phyloP scores from a whole-genome alignment of 768 basidiomycete genomes.

The Paxillus involutus region DNA sequence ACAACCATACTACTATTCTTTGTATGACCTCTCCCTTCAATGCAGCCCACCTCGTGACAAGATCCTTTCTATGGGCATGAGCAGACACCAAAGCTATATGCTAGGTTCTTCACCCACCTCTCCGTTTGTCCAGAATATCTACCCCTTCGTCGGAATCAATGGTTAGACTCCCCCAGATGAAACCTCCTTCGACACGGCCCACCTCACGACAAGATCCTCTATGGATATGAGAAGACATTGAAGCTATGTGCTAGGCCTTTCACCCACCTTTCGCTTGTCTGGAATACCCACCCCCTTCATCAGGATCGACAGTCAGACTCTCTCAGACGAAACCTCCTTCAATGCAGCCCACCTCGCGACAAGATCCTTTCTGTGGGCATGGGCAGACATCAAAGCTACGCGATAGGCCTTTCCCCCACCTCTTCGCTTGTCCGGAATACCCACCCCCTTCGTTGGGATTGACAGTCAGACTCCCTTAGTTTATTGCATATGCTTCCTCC shows the following conservation, averaged over 20 bases:
- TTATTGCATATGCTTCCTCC: constrained; percentile 57
- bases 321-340: constrained; percentile 10
- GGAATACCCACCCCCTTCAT: too few relatives aligned
- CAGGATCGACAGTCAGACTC: too few relatives aligned
- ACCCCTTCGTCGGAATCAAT: constrained; percentile 39
- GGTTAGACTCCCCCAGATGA: too few relatives aligned
- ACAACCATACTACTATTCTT: constrained; percentile 76
- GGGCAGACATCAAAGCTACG: constrained; percentile 68
- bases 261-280: too few relatives aligned
- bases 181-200: too few relatives aligned
- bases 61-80: constrained; percentile 62
- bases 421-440: too few relatives aligned
- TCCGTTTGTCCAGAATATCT: constrained; percentile 87
- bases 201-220: too few relatives aligned
- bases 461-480: constrained; percentile 45
- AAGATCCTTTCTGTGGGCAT: constrained; percentile 53
- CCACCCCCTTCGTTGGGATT: too few relatives aligned
- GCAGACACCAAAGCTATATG: constrained; percentile 62
- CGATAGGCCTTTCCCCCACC: constrained; percentile 64
- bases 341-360: constrained; percentile 26
- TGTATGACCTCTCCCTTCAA: constrained; percentile 60
- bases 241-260: too few relatives aligned
- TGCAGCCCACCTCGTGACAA: constrained; percentile 25
- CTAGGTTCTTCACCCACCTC: constrained; percentile 79
- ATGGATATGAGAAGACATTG: too few relatives aligned